A percentile compares a stretch with the other conserved stretches of the same genome.
Evolutionary conservation across 2,329 filamentous ascomycete species (phyloP).

Genomic region (Emergomyces orientalis): DNA sequence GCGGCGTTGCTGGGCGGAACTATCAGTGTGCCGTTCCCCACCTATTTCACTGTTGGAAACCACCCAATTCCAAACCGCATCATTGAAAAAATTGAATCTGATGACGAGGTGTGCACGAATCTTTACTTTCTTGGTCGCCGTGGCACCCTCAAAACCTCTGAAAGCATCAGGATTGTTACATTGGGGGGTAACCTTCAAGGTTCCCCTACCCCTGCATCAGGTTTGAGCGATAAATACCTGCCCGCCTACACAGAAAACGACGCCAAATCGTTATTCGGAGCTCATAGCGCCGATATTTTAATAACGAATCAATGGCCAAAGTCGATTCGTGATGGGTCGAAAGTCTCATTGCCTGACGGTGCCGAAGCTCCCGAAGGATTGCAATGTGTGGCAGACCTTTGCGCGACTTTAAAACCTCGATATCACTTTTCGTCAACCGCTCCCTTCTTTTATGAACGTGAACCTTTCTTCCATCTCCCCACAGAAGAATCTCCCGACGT

Average conservation of each 20-base stretch:
- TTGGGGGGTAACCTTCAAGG: slow-evolving; percentile 63
- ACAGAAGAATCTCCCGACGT: slow-evolving; percentile 45
- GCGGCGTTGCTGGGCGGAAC: slow-evolving; percentile 60
- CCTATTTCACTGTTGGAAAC: slow-evolving; percentile 79
- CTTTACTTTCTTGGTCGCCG: slow-evolving; percentile 83
- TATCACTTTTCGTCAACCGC: slow-evolving; percentile 76
- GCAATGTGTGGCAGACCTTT: slow-evolving; percentile 69
- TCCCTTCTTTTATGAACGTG: slow-evolving; percentile 73
- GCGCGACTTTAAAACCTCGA: slow-evolving; percentile 68
- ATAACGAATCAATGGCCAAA: slow-evolving; percentile 81
- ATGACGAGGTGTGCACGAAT: slow-evolving; percentile 75
- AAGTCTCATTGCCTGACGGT: slow-evolving; percentile 49
- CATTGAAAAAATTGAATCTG: slow-evolving; percentile 61
- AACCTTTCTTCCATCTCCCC: slow-evolving; percentile 71
- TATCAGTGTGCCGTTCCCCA: slow-evolving; percentile 66
- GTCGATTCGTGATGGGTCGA: slow-evolving; percentile 60
- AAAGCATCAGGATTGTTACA: slow-evolving; percentile 78
- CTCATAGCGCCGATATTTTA: slow-evolving; percentile 73
- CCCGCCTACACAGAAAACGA: slow-evolving; percentile 71
- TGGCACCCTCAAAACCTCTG: slow-evolving; percentile 77
- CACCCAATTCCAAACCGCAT: slow-evolving; percentile 61
- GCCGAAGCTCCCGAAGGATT: slow-evolving; percentile 46
- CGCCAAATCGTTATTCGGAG: slow-evolving; percentile 63
- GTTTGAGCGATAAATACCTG: slow-evolving; percentile 56
- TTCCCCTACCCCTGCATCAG: slow-evolving; percentile 35